Percentiles rank a stretch among this genome's conserved stretches.
phyloP scores from a whole-genome alignment of 306 rosid genomes.

The Lathyrus aphaca region DNA sequence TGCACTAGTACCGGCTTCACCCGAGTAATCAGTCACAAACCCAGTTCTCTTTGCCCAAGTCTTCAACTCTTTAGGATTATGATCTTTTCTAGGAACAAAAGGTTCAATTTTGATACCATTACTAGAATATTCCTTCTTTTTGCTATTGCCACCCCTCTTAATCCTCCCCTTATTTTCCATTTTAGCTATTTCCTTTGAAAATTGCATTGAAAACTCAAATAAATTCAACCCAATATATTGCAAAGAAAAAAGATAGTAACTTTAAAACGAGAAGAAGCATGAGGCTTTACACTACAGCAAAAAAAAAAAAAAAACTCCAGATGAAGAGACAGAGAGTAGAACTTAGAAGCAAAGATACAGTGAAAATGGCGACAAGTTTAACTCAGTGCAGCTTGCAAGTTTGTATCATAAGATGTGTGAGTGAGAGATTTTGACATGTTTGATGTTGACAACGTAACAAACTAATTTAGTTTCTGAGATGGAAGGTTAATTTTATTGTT shows the following conservation, averaged over 20 bases:
- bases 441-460: slow-evolving; percentile 45
- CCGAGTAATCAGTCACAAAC: slow-evolving; percentile 78
- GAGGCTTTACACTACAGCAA: slow-evolving; percentile 31
- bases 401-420: slow-evolving; percentile 34
- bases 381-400: slow-evolving; percentile 47
- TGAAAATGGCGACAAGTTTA: slow-evolving; percentile 29
- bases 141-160: slow-evolving; percentile 38
- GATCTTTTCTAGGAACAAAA: slow-evolving; percentile 68
- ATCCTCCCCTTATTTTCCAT: slow-evolving; percentile 52
- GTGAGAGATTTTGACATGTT: slow-evolving; percentile 36
- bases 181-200: slow-evolving; percentile 15
- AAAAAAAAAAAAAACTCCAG: neutral
- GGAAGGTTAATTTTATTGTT: neutral
- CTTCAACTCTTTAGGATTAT: slow-evolving; percentile 74
- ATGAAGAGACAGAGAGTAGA: slow-evolving; percentile 45
- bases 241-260: slow-evolving; percentile 35
- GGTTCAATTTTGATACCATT: slow-evolving; percentile 53
- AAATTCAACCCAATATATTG: slow-evolving; percentile 24
- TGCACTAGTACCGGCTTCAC: slow-evolving; percentile 61
- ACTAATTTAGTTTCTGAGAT: slow-evolving; percentile 13
- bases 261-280: slow-evolving; percentile 33
- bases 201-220: slow-evolving; percentile 21
- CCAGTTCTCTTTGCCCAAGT: slow-evolving; percentile 95
- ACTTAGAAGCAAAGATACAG: slow-evolving; percentile 57
- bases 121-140: slow-evolving; percentile 39